Conservation (phyloP, 768 basidiomycete genomes). For the Inosperma sp. region DNA sequence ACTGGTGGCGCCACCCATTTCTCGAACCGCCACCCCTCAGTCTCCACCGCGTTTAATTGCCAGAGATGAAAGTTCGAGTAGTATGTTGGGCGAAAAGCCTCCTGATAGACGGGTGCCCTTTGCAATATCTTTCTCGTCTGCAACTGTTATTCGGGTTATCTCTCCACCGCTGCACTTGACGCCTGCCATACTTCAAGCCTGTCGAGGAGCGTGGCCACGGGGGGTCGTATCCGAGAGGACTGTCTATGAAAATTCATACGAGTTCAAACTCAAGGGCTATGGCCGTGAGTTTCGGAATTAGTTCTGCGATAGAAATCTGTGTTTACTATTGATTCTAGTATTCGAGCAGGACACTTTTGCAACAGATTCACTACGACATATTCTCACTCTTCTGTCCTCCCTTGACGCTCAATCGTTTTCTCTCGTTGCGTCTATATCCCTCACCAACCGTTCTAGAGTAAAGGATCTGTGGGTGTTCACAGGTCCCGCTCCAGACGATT, state of each 20-base stretch:
- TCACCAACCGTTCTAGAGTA: constrained; percentile 64
- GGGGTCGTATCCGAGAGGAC: constrained; percentile 78
- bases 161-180: constrained; percentile 72
- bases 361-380: constrained; percentile 67
- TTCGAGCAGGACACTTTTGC: constrained; percentile 57
- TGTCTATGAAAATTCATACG: constrained; percentile 63
- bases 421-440: constrained; percentile 64
- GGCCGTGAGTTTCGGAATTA: constrained; percentile 47
- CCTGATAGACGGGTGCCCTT: constrained; percentile 47
- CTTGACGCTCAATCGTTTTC: constrained; percentile 66
- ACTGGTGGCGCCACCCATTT: constrained; percentile 22
- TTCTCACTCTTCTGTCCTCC: constrained; percentile 59
- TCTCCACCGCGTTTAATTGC: constrained; percentile 33
- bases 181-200: constrained; percentile 76
- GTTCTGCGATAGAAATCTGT: not conserved
- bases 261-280: constrained; percentile 80
- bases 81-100: constrained; percentile 28
- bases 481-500: constrained; percentile 42
- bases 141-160: constrained; percentile 66
- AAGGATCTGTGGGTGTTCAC: constrained; percentile 80
- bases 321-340: constrained; percentile 4
- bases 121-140: constrained; percentile 68
- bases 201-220: constrained; percentile 73
- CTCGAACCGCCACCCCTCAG: constrained; percentile 32
- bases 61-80: constrained; percentile 15